Evolutionary conservation across 441 rosid species (phyloP), one percentile per base, ranked within the genome.

Genomic region (Mallotus japonicus): DNA sequence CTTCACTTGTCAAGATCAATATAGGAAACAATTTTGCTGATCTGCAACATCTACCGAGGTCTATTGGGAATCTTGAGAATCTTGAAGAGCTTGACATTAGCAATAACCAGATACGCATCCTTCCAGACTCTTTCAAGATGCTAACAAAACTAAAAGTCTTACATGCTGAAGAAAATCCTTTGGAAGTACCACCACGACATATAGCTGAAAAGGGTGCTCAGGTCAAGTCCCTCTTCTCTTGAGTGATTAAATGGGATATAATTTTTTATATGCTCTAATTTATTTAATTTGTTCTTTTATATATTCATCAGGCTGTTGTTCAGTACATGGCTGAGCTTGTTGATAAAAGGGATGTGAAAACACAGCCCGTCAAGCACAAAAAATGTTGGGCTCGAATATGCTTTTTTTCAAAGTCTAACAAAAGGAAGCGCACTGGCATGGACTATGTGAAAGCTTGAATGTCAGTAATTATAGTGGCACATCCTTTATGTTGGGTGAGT

Each of bases 21-120:
- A 67, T 95, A 67, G 96, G 98, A 61, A 95, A 92, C 89, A 95
- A 95, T 78, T 95, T 95, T 73, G 97, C 98, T 53, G 95, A 91
- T 83, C 69, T 95, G 76, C 86, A 81, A 81, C 79, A 84, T 75
- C 87, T 95, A 47, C 99, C 98, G 0, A 88, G 95, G 83, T 89
- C 96, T 63, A 89, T 92, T 69, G 98, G 98, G 77, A 92, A 95
- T 83, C 98, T 95, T 47, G 95, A 90, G 88, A 84, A 75, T 85
- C 98, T 95, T 37, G 91, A 95, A 78, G 99, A 91, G 86, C 72
- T 95, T 53, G 95, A 95, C 79, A 91, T 95, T 63, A 92, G 99
- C 84, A 95, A 95, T 75, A 95, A 95, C 86, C 98, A 95, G 83
- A 95, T 95, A 79, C 90, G 87, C 15, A 75, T 82, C 80, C 97